phyloP scores from a whole-genome alignment of 352 stramenopile species.

The Phytophthora nicotianae region DNA sequence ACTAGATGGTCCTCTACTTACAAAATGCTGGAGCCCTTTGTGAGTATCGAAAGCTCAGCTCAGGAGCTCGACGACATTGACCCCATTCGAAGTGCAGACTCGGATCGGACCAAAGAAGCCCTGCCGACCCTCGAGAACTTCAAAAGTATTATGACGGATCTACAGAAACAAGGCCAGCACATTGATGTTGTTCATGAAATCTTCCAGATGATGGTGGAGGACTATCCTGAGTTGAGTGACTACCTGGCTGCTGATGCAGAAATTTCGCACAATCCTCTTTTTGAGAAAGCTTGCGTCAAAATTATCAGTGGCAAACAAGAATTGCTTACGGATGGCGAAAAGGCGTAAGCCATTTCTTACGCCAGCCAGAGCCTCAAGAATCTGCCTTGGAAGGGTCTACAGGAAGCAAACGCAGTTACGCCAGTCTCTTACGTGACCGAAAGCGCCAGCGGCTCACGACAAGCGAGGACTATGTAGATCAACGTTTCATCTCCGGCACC shows the following conservation, averaged over 20 bases:
- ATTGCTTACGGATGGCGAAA: not conserved
- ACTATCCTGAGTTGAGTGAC: not conserved
- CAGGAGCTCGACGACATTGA: not conserved
- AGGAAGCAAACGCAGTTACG: not conserved
- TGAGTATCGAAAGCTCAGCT: not conserved
- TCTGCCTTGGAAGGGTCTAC: not conserved
- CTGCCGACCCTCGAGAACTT: not conserved
- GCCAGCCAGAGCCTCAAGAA: not conserved
- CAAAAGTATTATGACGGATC: not conserved
- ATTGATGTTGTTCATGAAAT: not conserved
- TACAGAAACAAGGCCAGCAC: not conserved
- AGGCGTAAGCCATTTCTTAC: not conserved
- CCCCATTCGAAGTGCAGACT: not conserved
- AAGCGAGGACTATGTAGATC: not conserved
- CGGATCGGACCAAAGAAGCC: not conserved
- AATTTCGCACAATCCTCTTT: not conserved
- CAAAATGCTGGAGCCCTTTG: slow-evolving; percentile 1
- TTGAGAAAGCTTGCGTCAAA: not conserved
- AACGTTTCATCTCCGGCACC: not conserved
- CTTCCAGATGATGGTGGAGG: not conserved
- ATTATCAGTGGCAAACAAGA: not conserved
- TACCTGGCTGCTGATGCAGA: not conserved
- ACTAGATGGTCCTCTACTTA: not conserved
- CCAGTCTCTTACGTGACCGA: not conserved
- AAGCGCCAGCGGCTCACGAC: not conserved